Base-by-base conservation (phyloP, 2,329 filamentous ascomycete species). In the Calonectria pseudoturangicola region DNA sequence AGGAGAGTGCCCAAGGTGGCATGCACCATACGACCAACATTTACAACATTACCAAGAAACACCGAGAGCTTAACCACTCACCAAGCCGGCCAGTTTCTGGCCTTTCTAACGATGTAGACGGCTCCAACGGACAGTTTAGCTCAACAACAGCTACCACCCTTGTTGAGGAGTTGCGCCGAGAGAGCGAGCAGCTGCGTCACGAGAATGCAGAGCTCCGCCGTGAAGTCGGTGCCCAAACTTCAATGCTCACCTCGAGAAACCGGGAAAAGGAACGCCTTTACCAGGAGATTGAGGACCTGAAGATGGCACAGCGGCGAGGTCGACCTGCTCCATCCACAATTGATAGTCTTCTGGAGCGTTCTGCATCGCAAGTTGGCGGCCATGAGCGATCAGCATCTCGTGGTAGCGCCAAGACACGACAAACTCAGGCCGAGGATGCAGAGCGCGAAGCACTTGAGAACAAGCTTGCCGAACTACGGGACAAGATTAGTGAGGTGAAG, bases 231-330 rank as follows among this genome's bases (percentile, higher is more conserved):
- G 97, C 97, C 3, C 97, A 99, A 83, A 98, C 96, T 0, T 98
- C 96, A 0, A 98, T 99, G 95, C 89, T 99, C 41, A 98, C 96
- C 1, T 98, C 97, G 43, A 91, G 97, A 28, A 98, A 98, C 81
- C 93, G 95, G 30, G 97, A 99, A 82, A 97, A 98, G 81, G 96
- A 98, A 82, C 92, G 95, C 6, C 88, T 99, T 10, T 98, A 98
- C 83, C 95, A 98, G 81, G 96, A 99, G 82, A 98, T 98, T 74
- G 97, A 99, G 84, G 96, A 98, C 74, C 88, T 99, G 74, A 99
- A 98, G 85, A 92, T 98, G 79, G 92, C 94, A 2, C 93, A 95
- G 76, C 92, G 95, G 68, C 92, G 95, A 74, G 91, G 91, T 36
- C 93, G 89, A 77, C 80, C 87, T 4, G 88, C 89, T 1, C 88